Percentiles rank a stretch among this genome's conserved stretches.
phyloP scores from a whole-genome alignment of 495 filamentous ascomycete species.

The Gamarada debralockiae region DNA sequence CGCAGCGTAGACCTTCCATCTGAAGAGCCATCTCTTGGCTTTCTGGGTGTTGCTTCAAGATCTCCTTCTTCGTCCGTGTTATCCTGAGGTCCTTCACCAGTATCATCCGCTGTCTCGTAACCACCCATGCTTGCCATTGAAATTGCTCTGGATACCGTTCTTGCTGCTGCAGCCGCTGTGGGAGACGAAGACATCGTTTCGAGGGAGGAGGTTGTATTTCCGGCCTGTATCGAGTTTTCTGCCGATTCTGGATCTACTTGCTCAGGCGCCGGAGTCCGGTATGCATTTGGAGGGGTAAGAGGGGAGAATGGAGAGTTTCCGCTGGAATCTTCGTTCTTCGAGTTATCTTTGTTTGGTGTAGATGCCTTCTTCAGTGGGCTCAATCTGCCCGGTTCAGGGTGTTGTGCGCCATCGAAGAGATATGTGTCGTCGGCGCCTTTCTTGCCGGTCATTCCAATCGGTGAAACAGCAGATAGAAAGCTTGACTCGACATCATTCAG shows the following conservation, averaged over 20 bases:
- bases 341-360: not conserved
- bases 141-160: constrained; percentile 49
- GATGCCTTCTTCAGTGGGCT: not conserved
- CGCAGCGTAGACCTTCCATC: constrained; percentile 39
- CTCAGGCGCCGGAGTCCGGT: constrained; percentile 14
- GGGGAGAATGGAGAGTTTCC: constrained; percentile 15
- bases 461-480: constrained; percentile 51
- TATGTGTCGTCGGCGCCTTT: constrained; percentile 58
- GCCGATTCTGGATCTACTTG: constrained; percentile 15
- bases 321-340: not conserved
- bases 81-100: not conserved
- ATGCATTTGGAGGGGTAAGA: constrained; percentile 33
- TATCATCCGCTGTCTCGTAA: constrained; percentile 11
- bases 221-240: constrained; percentile 26
- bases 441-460: constrained; percentile 28
- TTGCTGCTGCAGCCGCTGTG: constrained; percentile 57
- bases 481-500: constrained; percentile 87
- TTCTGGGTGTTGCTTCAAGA: constrained; percentile 34
- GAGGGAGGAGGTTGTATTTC: constrained; percentile 53
- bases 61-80: constrained; percentile 25
- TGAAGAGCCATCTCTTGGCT: constrained; percentile 30
- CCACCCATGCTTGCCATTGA: constrained; percentile 38
- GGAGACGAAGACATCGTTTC: constrained; percentile 65
- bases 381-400: not conserved
- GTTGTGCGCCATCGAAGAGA: constrained; percentile 51